Percentiles rank a stretch among this genome's conserved stretches.
phyloP scores from a whole-genome alignment of 2,329 filamentous ascomycete genomes.

The Alternaria sp. region DNA sequence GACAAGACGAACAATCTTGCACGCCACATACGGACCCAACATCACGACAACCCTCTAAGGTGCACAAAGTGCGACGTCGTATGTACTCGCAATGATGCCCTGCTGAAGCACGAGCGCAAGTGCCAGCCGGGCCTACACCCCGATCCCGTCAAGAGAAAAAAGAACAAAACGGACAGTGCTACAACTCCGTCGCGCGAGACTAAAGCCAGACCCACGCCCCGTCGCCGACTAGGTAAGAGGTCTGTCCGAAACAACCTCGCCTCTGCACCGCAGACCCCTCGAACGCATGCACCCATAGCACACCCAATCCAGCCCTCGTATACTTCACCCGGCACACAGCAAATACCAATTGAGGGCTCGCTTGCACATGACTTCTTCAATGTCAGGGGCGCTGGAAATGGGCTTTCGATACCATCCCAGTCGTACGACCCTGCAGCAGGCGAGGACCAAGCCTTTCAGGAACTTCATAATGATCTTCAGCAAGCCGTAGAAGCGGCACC shows the following conservation, averaged over 20 bases:
- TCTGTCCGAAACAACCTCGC: neutral
- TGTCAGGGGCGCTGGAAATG: neutral
- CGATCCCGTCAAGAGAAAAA: conserved; percentile 1
- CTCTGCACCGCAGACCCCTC: neutral
- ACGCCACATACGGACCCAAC: conserved; percentile 15
- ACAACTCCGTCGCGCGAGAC: no score
- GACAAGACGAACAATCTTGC: conserved; percentile 16
- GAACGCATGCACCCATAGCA: neutral
- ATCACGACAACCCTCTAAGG: neutral
- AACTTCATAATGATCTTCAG: neutral
- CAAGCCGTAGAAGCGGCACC: neutral
- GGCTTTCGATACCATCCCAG: neutral
- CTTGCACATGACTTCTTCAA: neutral
- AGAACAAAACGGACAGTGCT: neutral
- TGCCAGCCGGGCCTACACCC: conserved; percentile 11
- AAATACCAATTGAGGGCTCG: neutral
- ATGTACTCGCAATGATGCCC: conserved; percentile 16
- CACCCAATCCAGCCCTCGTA: neutral
- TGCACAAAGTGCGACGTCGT: conserved; percentile 11
- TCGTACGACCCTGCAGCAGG: neutral
- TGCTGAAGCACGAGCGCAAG: conserved; percentile 16
- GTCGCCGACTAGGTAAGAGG: neutral
- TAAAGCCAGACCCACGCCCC: no score
- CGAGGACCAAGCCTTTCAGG: neutral
- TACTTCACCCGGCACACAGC: neutral